phyloP scores from a whole-genome alignment of 1,284 basidiomycete species.

The Macrocystidia cucumis region DNA sequence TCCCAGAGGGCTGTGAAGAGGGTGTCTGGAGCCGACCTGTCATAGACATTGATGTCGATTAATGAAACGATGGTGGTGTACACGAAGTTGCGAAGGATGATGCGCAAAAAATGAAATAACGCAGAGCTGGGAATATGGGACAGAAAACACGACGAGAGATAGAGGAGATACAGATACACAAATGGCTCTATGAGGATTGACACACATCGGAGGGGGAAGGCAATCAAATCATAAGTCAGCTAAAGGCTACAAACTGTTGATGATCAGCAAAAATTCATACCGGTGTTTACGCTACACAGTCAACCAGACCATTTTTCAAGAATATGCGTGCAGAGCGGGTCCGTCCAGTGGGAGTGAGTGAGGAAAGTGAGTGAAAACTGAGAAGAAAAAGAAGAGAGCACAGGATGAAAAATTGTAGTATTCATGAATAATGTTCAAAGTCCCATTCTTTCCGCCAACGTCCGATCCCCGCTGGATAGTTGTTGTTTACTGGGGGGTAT shows the following conservation, averaged over 20 bases:
- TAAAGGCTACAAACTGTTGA: slow-evolving; percentile 24
- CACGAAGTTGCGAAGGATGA: too few species aligned
- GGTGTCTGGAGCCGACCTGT: too few species aligned
- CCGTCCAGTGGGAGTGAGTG: slow-evolving; percentile 39
- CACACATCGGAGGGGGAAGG: slow-evolving; percentile 1
- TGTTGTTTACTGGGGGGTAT: slow-evolving; percentile 18
- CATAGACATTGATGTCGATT: too few species aligned
- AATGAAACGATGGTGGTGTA: too few species aligned
- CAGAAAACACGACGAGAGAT: too few species aligned
- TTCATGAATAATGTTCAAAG: too few species aligned
- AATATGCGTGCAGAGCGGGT: slow-evolving; percentile 12
- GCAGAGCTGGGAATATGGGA: too few species aligned
- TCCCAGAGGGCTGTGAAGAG: too few species aligned
- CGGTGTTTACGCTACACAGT: slow-evolving; percentile 5
- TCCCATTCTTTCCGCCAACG: slow-evolving; percentile 74
- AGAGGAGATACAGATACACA: slow-evolving; percentile 2
- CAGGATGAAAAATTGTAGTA: slow-evolving; percentile 18
- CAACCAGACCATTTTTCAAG: slow-evolving; percentile 3
- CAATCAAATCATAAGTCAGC: slow-evolving; percentile 16
- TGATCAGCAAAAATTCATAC: slow-evolving; percentile 2
- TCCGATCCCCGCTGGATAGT: slow-evolving; percentile 52
- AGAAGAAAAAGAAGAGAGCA: slow-evolving; percentile 11
- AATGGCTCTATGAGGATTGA: too few species aligned
- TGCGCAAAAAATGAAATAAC: too few species aligned
- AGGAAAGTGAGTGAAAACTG: slow-evolving; percentile 14